Percentiles rank a stretch among this genome's conserved stretches.
Evolutionary conservation across 1,139 yeast genomes (phyloP).

Genomic region (Candida frijolesensis): DNA sequence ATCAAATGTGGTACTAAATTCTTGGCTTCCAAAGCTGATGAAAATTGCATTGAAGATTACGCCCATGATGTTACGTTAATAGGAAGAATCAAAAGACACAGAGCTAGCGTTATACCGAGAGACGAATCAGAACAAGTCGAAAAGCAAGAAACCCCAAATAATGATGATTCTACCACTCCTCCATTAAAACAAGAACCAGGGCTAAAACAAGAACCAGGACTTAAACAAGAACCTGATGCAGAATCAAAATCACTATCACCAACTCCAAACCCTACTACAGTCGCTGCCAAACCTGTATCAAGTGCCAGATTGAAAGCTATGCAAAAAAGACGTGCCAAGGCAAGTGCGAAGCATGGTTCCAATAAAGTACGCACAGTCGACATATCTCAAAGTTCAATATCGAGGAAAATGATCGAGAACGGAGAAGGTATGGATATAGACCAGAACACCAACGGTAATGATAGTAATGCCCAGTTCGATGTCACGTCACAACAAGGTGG

Average conservation of each 20-base stretch:
- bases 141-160: constrained; percentile 11
- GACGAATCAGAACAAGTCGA: constrained; percentile 12
- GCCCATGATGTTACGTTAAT: constrained; percentile 24
- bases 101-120: constrained; percentile 14
- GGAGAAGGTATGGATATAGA: constrained; percentile 22
- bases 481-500: constrained; percentile 82
- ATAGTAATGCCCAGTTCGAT: constrained; percentile 40
- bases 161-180: constrained; percentile 5
- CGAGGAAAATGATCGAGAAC: constrained; percentile 53
- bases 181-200: constrained; percentile 8
- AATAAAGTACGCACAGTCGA: constrained; percentile 64
- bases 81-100: constrained; percentile 38
- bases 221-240: constrained; percentile 14
- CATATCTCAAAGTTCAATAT: constrained; percentile 74
- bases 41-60: constrained; percentile 20
- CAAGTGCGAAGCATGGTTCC: constrained; percentile 65
- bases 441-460: constrained; percentile 12
- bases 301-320: constrained; percentile 90
- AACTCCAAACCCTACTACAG: constrained; percentile 12
- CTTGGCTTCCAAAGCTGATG: constrained; percentile 68
- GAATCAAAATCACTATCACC: constrained; percentile 15
- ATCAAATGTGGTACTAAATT: constrained; percentile 70
- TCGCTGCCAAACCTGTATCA: constrained; percentile 33
- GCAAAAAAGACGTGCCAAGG: constrained; percentile 91
- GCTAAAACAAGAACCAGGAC: constrained; percentile 11